phyloP scores from a whole-genome alignment of 768 basidiomycete species.

The Lentinula lateritia region DNA sequence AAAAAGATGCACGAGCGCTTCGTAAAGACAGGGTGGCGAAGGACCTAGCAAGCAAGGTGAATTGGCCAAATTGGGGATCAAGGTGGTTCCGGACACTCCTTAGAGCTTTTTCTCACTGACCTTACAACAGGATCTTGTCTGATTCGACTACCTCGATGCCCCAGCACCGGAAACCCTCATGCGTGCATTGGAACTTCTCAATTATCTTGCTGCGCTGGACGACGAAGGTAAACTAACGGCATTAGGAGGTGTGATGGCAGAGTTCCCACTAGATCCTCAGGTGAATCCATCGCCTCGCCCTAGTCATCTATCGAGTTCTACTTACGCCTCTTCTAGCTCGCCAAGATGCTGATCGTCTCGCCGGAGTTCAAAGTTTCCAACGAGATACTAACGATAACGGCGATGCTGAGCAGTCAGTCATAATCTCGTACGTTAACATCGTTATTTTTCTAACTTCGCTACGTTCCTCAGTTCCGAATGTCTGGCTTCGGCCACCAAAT shows the following conservation, averaged over 20 bases:
- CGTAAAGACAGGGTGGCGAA: no score
- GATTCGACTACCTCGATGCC: conserved; percentile 87
- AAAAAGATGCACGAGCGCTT: no score
- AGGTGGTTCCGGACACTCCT: conserved; percentile 34
- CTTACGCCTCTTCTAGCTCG: conserved; percentile 42
- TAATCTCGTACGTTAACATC: neutral
- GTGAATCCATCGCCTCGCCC: conserved; percentile 29
- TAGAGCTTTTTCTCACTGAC: conserved; percentile 2
- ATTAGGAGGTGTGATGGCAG: conserved; percentile 89
- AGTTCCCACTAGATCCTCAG: conserved; percentile 98
- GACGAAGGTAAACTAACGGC: conserved; percentile 90
- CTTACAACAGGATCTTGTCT: conserved; percentile 65
- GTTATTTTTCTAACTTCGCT: neutral
- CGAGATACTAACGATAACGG: conserved; percentile 90
- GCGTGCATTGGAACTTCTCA: conserved; percentile 91
- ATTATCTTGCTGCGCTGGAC: conserved; percentile 88
- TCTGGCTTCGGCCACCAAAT: conserved; percentile 90
- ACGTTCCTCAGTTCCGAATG: conserved; percentile 64
- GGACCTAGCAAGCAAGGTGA: no score
- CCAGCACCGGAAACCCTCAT: conserved; percentile 96
- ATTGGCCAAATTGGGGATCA: conserved; percentile 90
- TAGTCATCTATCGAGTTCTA: neutral
- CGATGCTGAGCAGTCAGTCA: conserved; percentile 82
- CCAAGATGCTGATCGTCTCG: conserved; percentile 91
- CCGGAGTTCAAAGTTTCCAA: conserved; percentile 96